These are phyloP conservation scores for Mycena citricolor DNA, from an alignment of 1,284 basidiomycete genomes.

Conservation along the genomic window DNA sequence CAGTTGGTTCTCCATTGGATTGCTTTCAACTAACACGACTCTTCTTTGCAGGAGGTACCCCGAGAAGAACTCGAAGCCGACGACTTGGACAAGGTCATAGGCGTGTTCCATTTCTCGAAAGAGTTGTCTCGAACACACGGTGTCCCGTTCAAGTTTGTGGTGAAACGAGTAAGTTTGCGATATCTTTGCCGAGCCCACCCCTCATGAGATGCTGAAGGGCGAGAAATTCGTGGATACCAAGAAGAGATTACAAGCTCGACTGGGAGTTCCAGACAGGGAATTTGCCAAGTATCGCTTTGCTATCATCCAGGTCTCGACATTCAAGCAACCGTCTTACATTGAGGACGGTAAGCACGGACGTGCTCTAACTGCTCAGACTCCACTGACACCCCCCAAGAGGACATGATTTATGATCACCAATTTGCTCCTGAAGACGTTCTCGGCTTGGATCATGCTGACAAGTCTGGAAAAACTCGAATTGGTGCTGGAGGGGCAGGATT, in stretches of 20 bases:
- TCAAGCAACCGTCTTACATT: conserved; percentile 96
- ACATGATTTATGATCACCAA: conserved; percentile 95
- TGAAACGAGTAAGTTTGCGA: conserved; percentile 74
- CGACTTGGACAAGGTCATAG: conserved; percentile 92
- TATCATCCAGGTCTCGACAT: conserved; percentile 86
- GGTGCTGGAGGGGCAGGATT: conserved; percentile 85
- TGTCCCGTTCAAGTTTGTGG: conserved; percentile 96
- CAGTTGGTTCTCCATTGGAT: conserved; percentile 11
- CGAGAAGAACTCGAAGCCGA: conserved; percentile 88
- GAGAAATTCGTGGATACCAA: conserved; percentile 96
- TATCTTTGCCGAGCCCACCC: neutral
- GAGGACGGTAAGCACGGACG: conserved; percentile 80
- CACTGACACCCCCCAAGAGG: conserved; percentile 52
- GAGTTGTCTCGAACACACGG: conserved; percentile 92
- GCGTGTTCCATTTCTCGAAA: conserved; percentile 97
- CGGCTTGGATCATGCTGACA: conserved; percentile 95
- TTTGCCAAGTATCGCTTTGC: conserved; percentile 94
- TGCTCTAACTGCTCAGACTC: conserved; percentile 8
- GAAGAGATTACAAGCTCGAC: conserved; percentile 86
- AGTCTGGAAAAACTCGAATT: conserved; percentile 78
- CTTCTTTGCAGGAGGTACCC: conserved; percentile 74
- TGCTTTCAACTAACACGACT: no score
- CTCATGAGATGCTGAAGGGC: conserved; percentile 46
- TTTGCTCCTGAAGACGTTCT: conserved; percentile 94
- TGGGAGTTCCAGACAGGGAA: conserved; percentile 94